Percentiles rank a stretch among this genome's conserved stretches.
phyloP scores from a whole-genome alignment of 2,329 filamentous ascomycete species.

The Neophaeococcomyces aloes region DNA sequence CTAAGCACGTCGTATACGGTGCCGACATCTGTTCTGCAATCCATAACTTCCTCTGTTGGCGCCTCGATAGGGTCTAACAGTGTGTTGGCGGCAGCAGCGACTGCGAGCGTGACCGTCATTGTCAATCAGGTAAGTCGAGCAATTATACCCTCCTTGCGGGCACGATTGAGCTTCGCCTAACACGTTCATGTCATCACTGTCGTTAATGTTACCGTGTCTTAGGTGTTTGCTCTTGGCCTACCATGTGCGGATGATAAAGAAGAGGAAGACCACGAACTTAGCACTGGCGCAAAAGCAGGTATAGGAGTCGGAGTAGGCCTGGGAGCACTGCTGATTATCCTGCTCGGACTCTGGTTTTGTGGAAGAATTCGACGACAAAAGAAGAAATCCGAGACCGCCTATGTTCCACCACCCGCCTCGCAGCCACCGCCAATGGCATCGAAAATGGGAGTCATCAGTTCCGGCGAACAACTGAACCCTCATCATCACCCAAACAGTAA shows the following conservation, averaged over 20 bases:
- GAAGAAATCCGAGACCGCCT: too few relatives aligned
- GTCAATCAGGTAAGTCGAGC: constrained; percentile 11
- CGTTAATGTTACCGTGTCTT: too few relatives aligned
- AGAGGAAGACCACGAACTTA: constrained; percentile 14
- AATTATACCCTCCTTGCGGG: neutral
- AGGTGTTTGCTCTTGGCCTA: constrained; percentile 15
- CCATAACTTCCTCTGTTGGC: constrained; percentile 10
- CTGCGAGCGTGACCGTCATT: constrained; percentile 11
- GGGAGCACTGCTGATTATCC: constrained; percentile 21
- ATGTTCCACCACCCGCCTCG: too few relatives aligned
- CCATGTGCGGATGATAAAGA: constrained; percentile 12
- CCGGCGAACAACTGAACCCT: too few relatives aligned
- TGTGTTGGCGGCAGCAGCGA: constrained; percentile 1
- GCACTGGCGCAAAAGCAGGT: constrained; percentile 24
- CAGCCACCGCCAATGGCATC: too few relatives aligned
- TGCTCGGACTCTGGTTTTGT: constrained; percentile 7
- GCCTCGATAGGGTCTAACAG: too few relatives aligned
- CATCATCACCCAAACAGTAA: too few relatives aligned
- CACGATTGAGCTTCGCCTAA: too few relatives aligned
- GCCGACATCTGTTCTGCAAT: constrained; percentile 11
- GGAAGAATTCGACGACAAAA: too few relatives aligned
- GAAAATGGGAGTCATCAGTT: too few relatives aligned
- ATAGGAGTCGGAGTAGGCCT: constrained; percentile 32
- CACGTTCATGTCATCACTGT: too few relatives aligned
- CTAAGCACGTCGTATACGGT: constrained; percentile 11